Percentiles rank a stretch among this genome's conserved stretches.
These are phyloP conservation scores for Oenanthe javanica DNA, from an alignment of 140 eudicot species.

Conservation along the genomic window DNA sequence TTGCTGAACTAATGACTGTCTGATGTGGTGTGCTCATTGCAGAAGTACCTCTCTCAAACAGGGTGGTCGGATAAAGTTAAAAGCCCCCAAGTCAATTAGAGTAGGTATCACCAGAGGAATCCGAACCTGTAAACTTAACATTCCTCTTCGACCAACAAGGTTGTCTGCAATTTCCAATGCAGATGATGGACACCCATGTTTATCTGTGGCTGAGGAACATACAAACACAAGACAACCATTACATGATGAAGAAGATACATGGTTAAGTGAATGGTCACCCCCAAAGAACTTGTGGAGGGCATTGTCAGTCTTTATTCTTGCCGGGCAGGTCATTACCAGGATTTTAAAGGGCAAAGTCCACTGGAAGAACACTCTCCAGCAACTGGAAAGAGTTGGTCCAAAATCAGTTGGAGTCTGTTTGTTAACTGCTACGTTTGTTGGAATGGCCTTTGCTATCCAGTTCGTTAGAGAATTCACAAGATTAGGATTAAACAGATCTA, in stretches of 20 bases:
- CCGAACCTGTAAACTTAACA: conserved; percentile 14
- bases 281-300: conserved; percentile 82
- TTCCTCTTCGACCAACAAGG: conserved; percentile 16
- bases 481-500: conserved; percentile 76
- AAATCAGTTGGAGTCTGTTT: conserved; percentile 91
- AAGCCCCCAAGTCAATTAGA: conserved; percentile 3
- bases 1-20: background rate
- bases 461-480: conserved; percentile 88
- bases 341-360: conserved; percentile 73
- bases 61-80: conserved; percentile 2
- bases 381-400: conserved; percentile 89
- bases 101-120: conserved; percentile 9
- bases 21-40: conserved; percentile 13
- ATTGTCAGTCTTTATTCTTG: conserved; percentile 55
- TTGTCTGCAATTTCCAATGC: conserved; percentile 22
- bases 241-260: conserved; percentile 25
- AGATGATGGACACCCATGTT: conserved; percentile 46
- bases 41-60: conserved; percentile 17
- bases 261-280: conserved; percentile 81
- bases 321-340: conserved; percentile 76
- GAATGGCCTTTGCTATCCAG: conserved; percentile 95
- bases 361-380: conserved; percentile 95
- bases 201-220: conserved; percentile 37
- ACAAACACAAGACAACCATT: conserved; percentile 19
- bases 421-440: conserved; percentile 82